phyloP scores from a whole-genome alignment of 257 asterid species.

The Forsythia suspensa region DNA sequence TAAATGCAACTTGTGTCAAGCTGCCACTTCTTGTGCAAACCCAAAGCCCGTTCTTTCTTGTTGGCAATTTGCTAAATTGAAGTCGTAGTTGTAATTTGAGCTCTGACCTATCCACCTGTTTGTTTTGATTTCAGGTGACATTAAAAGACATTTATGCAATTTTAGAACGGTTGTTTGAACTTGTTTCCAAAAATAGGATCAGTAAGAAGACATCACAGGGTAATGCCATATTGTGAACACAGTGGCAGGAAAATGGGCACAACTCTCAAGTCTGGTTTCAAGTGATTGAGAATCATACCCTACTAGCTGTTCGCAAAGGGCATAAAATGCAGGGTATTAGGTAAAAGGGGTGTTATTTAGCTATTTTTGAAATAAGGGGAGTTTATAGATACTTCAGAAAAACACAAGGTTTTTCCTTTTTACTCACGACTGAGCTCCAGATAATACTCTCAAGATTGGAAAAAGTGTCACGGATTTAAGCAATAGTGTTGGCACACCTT shows the following conservation, averaged over 20 bases:
- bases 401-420: background rate
- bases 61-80: background rate
- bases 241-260: background rate
- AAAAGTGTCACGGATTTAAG: background rate
- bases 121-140: background rate
- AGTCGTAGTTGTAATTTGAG: background rate
- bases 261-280: background rate
- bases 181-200: background rate
- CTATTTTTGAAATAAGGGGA: background rate
- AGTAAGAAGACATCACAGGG: background rate
- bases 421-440: background rate
- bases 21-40: background rate
- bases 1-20: background rate
- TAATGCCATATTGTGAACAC: background rate
- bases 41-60: background rate
- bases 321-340: background rate
- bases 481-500: background rate
- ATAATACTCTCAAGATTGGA: background rate
- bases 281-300: background rate
- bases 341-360: background rate
- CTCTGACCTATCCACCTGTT: background rate
- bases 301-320: background rate
- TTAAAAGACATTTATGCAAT: background rate
- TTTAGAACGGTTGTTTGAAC: background rate
- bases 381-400: background rate